Evolutionary conservation across 202 grass and related monocot genomes (phyloP), one percentile per base, ranked within the genome.

Genomic region (Schoenoplectus tabernaemontani): DNA sequence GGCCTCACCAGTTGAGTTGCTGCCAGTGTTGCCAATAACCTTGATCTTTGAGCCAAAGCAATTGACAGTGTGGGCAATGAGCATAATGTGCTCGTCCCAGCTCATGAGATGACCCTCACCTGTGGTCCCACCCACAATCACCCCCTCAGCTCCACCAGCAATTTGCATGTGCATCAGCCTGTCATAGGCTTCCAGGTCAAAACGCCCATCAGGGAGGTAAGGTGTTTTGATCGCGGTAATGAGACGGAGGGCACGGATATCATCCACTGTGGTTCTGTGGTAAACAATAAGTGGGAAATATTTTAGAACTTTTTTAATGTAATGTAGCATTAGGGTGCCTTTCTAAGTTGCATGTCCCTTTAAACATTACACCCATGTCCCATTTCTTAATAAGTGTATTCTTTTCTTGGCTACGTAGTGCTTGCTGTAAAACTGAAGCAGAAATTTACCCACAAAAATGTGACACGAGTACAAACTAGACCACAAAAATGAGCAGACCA

Each of bases 81-180:
- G 89, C 91, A 98, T 98, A 74, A 94, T 94, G 76, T 98, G 95
- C 78, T 98, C 91, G 56, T 98, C 95, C 95, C 95, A 98, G 78
- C 91, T 90, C 95, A 98, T 98, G 54, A 98, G 88, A 37, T 98
- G 96, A 17, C 96, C 96, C 72, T 98, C 96, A 69, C 91, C 89
- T 48, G 91, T 89, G 68, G 90, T 98, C 69, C 90, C 96, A 75
- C 96, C 91, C 78, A 98, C 96, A 59, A 95, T 92, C 22, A 98
- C 89, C 77, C 86, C 96, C 87, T 95, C 89, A 42, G 76, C 89
- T 48, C 96, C 91, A 63, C 86, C 87, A 0, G 88, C 58, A 84
- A 98, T 89, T 59, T 95, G 96, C 59, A 92, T 87, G 66, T 92
- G 86, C 75, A 95, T 92, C 59, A 95, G 67, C 65, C 80, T 84